Evolutionary conservation across 2,329 filamentous ascomycete genomes (phyloP), one percentile per base, ranked within the genome.

Genomic region (Dothidotthia symphoricarpi): DNA sequence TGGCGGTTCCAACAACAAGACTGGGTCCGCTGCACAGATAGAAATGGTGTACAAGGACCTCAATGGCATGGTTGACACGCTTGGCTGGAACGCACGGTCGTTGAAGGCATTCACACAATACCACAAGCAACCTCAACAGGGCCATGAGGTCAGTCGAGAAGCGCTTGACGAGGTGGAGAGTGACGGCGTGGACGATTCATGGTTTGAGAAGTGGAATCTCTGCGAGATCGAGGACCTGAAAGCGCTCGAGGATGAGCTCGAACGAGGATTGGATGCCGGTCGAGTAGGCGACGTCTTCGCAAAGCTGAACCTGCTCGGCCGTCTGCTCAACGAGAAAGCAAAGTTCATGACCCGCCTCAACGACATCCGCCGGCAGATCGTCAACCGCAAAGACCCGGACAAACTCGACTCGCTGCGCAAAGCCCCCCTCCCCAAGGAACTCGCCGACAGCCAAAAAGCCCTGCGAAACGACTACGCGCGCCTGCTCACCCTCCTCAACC

Each of bases 61-160:
- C 61, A 91, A 93, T 64, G 86, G 86, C 10, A 98, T 97, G 93
- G 83, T 98, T 28, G 88, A 96, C 55, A 91, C 87, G 0, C 72
- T 97, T 27, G 91, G 91, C 8, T 77, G 96, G 33, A 97, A 97
- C 61, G 81, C 86, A 5, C 78, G 91, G 12, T 81, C 76, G 6
- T 55, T 84, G 28, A 67, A 73, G 14, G 71, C 75, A 0, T 83
- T 78, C 54, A 67, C 90, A 28, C 75, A 78, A 38, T 87, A 84
- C 6, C 86, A 94, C 51, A 47, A 53, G 31, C 43, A 54, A 19
- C 48, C 54, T 4, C 48, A 51, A n/a, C 66, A 72, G 33, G 72
- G 76, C 34, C 70, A 79, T 24, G 69, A 73, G 15, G 76, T 85
- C 22, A 76, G 72, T 6, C 77, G 78, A 44, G 74, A 83, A 33